A percentile compares a stretch with the other conserved stretches of the same genome.
Conservation (phyloP, 768 basidiomycete genomes). For the Pisolithus marmoratus region DNA sequence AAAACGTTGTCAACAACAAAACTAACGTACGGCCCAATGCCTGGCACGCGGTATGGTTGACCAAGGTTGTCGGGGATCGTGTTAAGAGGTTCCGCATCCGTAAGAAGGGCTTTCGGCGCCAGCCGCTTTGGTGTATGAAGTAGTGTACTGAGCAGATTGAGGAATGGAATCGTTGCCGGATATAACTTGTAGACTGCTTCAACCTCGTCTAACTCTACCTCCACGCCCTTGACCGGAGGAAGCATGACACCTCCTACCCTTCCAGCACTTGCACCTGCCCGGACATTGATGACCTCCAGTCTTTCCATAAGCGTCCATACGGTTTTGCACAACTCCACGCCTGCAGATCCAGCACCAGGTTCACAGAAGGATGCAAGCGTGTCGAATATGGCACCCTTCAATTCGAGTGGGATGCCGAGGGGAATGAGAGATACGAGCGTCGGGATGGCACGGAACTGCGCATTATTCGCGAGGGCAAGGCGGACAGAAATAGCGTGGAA, state of each 20-base stretch:
- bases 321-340: conserved; percentile 74
- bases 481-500: conserved; percentile 73
- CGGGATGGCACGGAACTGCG: conserved; percentile 75
- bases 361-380: conserved; percentile 78
- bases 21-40: conserved; percentile 74
- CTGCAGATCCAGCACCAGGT: conserved; percentile 66
- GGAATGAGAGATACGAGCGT: conserved; percentile 76
- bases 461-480: conserved; percentile 67
- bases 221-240: conserved; percentile 67
- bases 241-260: conserved; percentile 29
- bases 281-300: conserved; percentile 76
- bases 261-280: conserved; percentile 34
- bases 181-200: conserved; percentile 76
- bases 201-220: conserved; percentile 83
- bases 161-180: conserved; percentile 85
- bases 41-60: conserved; percentile 72
- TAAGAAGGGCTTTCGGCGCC: conserved; percentile 51
- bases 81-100: conserved; percentile 56
- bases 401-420: conserved; percentile 77
- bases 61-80: conserved; percentile 80
- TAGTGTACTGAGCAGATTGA: conserved; percentile 75
- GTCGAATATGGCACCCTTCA: conserved; percentile 82
- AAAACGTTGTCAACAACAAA: conserved; percentile 92
- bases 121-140: conserved; percentile 78
- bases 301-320: conserved; percentile 85